Conservation (phyloP, 441 rosid species). For the Croton setiger region DNA sequence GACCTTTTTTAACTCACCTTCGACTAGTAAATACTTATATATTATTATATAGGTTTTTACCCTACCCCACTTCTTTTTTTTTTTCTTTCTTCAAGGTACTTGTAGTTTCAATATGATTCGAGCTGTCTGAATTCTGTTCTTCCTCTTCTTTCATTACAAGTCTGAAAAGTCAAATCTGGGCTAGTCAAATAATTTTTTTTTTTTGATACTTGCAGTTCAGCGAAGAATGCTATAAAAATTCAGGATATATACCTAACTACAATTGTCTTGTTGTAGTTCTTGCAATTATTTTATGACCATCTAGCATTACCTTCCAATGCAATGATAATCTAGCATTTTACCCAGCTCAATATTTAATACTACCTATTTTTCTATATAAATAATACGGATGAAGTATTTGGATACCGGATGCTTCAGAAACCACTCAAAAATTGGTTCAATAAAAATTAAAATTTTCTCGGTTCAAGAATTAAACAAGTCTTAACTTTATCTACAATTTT, state of each 20-base stretch:
- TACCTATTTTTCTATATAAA: too few species aligned
- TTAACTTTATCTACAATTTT: too few species aligned
- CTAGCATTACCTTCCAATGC: neutral
- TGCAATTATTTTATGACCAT: neutral
- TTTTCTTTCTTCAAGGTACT: neutral
- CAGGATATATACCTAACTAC: neutral
- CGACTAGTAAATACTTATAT: too few species aligned
- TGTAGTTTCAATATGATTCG: neutral
- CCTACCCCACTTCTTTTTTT: neutral
- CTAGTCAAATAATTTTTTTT: neutral
- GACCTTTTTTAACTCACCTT: constrained; percentile 19
- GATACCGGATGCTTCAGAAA: too few species aligned
- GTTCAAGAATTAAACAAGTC: too few species aligned
- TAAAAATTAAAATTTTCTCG: too few species aligned
- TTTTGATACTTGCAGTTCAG: neutral
- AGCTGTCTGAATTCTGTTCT: neutral
- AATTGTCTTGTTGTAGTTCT: neutral
- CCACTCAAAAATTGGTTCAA: too few species aligned
- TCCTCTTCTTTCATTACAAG: too few species aligned
- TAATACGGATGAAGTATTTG: too few species aligned
- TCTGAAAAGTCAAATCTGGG: neutral
- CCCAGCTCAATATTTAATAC: too few species aligned
- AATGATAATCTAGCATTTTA: neutral
- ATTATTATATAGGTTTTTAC: too few species aligned
- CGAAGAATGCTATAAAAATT: neutral